phyloP scores from a whole-genome alignment of 495 filamentous ascomycete genomes.

The Aspergillus indologenus region DNA sequence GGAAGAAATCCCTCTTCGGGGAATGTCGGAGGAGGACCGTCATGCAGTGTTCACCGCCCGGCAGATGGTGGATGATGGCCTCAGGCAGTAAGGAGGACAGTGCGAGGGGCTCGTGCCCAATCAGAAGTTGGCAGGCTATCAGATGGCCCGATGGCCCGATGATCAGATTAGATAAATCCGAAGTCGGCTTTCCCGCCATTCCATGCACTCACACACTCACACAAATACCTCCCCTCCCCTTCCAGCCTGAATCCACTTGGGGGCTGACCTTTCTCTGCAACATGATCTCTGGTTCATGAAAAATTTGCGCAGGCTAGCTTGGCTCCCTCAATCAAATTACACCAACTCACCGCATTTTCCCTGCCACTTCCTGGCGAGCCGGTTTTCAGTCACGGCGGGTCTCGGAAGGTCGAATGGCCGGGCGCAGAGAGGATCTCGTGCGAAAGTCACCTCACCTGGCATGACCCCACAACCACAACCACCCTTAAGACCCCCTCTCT shows the following conservation, averaged over 20 bases:
- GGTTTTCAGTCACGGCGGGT: neutral
- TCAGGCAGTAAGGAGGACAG: neutral
- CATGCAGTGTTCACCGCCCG: neutral
- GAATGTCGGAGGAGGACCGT: neutral
- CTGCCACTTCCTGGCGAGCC: no score
- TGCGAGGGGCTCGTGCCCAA: neutral
- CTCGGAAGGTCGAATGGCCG: neutral
- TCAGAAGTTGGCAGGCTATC: neutral
- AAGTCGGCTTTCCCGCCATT: neutral
- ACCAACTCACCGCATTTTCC: no score
- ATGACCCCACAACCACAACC: neutral
- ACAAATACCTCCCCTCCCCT: neutral
- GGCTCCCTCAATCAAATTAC: no score
- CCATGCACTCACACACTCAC: no score
- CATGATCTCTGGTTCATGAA: no score
- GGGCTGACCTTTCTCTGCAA: no score
- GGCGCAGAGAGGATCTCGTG: neutral
- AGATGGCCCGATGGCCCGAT: conserved; percentile 1
- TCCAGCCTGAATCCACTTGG: neutral
- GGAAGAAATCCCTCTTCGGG: neutral
- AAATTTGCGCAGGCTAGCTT: no score
- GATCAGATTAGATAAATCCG: conserved; percentile 7
- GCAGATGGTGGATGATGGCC: neutral
- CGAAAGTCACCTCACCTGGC: neutral
- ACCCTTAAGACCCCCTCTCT: neutral